A percentile compares a stretch with the other conserved stretches of the same genome.
These are phyloP conservation scores for Boeremia lycopersici DNA, from an alignment of 2,329 filamentous ascomycete genomes.

Conservation along the genomic window DNA sequence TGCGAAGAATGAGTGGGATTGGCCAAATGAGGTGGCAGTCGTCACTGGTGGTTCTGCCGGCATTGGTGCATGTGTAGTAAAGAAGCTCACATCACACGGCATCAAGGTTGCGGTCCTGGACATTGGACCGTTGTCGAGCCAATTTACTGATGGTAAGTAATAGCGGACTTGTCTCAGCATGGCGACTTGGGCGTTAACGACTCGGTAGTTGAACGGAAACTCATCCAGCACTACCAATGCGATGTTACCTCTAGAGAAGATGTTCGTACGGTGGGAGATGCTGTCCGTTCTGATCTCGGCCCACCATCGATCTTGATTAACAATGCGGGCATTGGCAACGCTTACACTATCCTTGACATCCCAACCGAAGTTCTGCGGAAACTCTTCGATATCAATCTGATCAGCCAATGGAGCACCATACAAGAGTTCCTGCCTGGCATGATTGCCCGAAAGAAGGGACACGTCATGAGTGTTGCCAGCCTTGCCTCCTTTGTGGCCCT, in stretches of 20 bases:
- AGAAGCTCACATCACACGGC: conserved; percentile 39
- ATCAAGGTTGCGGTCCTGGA: conserved; percentile 46
- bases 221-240: conserved; percentile 39
- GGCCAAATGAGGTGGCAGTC: conserved; percentile 42
- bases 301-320: conserved; percentile 45
- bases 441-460: conserved; percentile 45
- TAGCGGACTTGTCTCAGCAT: background rate
- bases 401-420: conserved; percentile 46
- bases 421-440: conserved; percentile 48
- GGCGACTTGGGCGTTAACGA: conserved; percentile 18
- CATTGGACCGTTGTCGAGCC: conserved; percentile 37
- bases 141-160: conserved; percentile 34
- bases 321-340: conserved; percentile 47
- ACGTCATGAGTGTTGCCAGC: conserved; percentile 45
- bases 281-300: conserved; percentile 41
- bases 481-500: conserved; percentile 43
- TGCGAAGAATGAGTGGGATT: conserved; percentile 38
- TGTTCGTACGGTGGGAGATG: conserved; percentile 37
- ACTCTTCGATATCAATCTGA: conserved; percentile 44
- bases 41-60: conserved; percentile 47
- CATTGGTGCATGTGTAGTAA: conserved; percentile 43
- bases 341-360: conserved; percentile 40
- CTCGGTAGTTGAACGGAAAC: conserved; percentile 25
- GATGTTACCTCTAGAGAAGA: conserved; percentile 41
- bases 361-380: conserved; percentile 31